Percentiles rank a stretch among this genome's conserved stretches.
Evolutionary conservation across 2,329 filamentous ascomycete species (phyloP).

Genomic region (Hypoxylon sp.): DNA sequence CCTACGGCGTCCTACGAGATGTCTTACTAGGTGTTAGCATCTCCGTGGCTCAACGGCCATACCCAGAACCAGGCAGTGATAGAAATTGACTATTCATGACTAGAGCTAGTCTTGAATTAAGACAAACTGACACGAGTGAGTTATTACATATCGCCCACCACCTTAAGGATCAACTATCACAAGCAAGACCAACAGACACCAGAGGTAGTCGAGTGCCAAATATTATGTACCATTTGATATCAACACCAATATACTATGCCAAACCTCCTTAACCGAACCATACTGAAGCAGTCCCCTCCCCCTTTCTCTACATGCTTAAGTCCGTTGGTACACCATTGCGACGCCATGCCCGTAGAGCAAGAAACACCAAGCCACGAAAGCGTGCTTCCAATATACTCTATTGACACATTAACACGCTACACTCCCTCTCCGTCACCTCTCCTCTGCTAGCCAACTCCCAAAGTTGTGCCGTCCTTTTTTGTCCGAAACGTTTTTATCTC

Average conservation of each 20-base stretch:
- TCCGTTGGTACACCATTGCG: slow-evolving; percentile 13
- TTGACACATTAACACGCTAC: slow-evolving; percentile 29
- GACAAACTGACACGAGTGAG: neutral
- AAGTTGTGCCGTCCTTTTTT: slow-evolving; percentile 20
- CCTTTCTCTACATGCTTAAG: slow-evolving; percentile 37
- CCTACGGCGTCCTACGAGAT: too few species aligned
- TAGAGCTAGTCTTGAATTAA: neutral
- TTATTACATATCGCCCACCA: neutral
- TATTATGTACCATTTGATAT: slow-evolving; percentile 43
- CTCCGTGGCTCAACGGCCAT: too few species aligned
- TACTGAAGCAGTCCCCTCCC: slow-evolving; percentile 17
- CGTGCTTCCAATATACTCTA: slow-evolving; percentile 23
- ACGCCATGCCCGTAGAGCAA: slow-evolving; percentile 33
- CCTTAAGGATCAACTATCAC: neutral
- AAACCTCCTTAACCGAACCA: slow-evolving; percentile 23
- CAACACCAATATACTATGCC: slow-evolving; percentile 36
- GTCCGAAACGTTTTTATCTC: slow-evolving; percentile 24
- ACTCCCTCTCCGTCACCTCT: too few species aligned
- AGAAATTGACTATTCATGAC: neutral
- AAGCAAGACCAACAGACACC: neutral
- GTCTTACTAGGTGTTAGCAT: too few species aligned
- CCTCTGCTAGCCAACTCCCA: slow-evolving; percentile 23
- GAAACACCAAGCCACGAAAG: slow-evolving; percentile 26
- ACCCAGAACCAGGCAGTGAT: neutral
- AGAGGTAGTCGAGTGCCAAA: slow-evolving; percentile 18